Conservation (phyloP, 163 green algal species). For the Trebouxiophyceae sp. region DNA sequence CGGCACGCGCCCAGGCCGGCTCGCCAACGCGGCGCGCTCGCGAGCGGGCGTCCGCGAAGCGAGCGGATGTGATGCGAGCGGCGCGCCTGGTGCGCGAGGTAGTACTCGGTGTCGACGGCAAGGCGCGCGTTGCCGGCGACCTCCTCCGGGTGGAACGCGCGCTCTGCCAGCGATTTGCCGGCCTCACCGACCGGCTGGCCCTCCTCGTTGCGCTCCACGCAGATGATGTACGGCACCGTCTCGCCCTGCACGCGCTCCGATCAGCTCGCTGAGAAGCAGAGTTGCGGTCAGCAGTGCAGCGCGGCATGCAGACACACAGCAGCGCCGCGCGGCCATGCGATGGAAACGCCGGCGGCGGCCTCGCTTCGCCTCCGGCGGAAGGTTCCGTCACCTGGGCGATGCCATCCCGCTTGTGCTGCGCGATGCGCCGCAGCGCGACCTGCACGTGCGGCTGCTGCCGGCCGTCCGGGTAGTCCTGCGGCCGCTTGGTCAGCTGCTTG, state of each 20-base stretch:
- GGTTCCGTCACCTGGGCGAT: slow-evolving; percentile 44
- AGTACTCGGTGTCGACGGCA: slow-evolving; percentile 80
- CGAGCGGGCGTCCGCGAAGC: no score
- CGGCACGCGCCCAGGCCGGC: no score
- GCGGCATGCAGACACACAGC: background rate
- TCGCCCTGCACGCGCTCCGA: slow-evolving; percentile 47
- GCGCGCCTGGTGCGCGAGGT: slow-evolving; percentile 75
- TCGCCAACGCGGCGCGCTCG: no score
- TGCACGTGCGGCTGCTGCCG: slow-evolving; percentile 92
- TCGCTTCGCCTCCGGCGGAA: no score
- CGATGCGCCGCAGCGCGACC: slow-evolving; percentile 77
- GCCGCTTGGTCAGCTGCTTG: slow-evolving; percentile 94
- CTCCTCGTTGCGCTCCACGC: slow-evolving; percentile 33
- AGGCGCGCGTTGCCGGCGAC: slow-evolving; percentile 48
- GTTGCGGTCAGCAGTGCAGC: background rate
- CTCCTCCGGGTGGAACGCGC: slow-evolving; percentile 89
- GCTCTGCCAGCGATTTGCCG: slow-evolving; percentile 64
- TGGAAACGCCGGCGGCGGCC: background rate
- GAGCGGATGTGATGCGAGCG: no score
- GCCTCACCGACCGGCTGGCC: slow-evolving; percentile 2
- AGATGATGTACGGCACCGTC: slow-evolving; percentile 97
- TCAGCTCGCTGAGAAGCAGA: background rate
- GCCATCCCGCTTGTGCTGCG: slow-evolving; percentile 70
- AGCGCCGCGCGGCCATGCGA: background rate
- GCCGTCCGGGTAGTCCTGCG: slow-evolving; percentile 93